These are phyloP conservation scores for Cercospora zeina DNA, from an alignment of 2,329 filamentous ascomycete species.

Conservation along the genomic window DNA sequence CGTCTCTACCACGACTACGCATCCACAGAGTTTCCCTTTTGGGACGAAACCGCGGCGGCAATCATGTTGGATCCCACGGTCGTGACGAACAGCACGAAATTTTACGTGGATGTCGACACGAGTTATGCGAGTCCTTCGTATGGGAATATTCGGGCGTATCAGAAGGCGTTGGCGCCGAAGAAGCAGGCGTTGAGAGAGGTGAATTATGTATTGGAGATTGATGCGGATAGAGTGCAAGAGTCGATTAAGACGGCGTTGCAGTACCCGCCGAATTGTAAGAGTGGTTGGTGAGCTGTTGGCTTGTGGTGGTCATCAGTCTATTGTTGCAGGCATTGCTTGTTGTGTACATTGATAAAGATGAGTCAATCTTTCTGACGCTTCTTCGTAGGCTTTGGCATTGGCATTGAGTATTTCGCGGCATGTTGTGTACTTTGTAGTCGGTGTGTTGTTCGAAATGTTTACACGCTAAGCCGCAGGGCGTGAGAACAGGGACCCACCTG, in stretches of 20 bases:
- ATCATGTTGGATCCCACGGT: constrained; percentile 45
- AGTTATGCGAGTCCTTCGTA: constrained; percentile 46
- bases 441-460: not conserved
- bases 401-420: no score
- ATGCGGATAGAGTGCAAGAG: constrained; percentile 41
- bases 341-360: not conserved
- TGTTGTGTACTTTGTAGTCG: no score
- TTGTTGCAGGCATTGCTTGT: not conserved
- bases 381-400: not conserved
- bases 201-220: constrained; percentile 46
- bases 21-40: constrained; percentile 47
- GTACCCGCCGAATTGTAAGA: constrained; percentile 29
- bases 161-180: constrained; percentile 43
- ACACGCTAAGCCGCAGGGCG: constrained; percentile 3
- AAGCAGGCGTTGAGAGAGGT: constrained; percentile 42
- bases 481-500: not conserved
- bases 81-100: constrained; percentile 43
- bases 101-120: constrained; percentile 49
- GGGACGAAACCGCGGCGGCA: constrained; percentile 51
- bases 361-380: not conserved
- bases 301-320: not conserved
- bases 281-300: not conserved
- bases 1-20: constrained; percentile 45
- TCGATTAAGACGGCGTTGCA: constrained; percentile 44
- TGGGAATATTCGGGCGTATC: constrained; percentile 49